Base-by-base conservation (phyloP, 2,329 filamentous ascomycete species). In the Trichophyton verrucosum region DNA sequence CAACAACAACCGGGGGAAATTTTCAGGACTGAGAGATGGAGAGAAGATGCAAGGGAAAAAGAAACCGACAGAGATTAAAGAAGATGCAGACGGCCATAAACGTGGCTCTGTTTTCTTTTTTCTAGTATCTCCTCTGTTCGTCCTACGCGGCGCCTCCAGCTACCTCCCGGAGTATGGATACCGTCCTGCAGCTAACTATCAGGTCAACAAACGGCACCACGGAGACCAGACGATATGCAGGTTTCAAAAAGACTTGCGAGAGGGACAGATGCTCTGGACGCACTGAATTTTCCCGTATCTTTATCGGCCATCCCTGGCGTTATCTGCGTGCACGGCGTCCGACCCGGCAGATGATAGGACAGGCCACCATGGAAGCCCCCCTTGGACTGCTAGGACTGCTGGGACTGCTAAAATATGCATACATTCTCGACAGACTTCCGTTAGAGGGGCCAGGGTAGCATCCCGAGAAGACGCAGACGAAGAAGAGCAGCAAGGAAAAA, bases 41-140 rank as follows among this genome's bases (percentile, higher is more conserved):
- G 49, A 55, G 27, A 51, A 27, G 20, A 27, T 33, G 51, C 51
- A 55, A 55, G 51, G 30, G 8, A 20, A 53, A 33, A 27, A 36
- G n/a, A 7, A 33, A 38, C 24, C 5, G 51, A 55, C 17, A 5
- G 13, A 55, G 30, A 55, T 27, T 13, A 55, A 20, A 55, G 30
- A 27, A 33, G 27, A 36, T 20, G 27, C 51, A 55, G 33, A 15
- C 15, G 30, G n/a, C 46, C 46, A 51, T 51, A 27, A 55, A 55
- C 51, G 51, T 55, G 51, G 51, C 9, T 55, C 36, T 36, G 27
- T 36, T 55, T 55, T 27, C 51, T 55, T 55, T 55, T 55, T 55
- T 13, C 51, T 20, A 9, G 5, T 20, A 6, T 53, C 1, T 27
- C 13, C 11, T 27, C 27, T n/a, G 4, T 38, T 15, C 49, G 20